These are phyloP conservation scores for Trichosporon sp. DNA, from an alignment of 1,284 basidiomycete species.

Conservation along the genomic window DNA sequence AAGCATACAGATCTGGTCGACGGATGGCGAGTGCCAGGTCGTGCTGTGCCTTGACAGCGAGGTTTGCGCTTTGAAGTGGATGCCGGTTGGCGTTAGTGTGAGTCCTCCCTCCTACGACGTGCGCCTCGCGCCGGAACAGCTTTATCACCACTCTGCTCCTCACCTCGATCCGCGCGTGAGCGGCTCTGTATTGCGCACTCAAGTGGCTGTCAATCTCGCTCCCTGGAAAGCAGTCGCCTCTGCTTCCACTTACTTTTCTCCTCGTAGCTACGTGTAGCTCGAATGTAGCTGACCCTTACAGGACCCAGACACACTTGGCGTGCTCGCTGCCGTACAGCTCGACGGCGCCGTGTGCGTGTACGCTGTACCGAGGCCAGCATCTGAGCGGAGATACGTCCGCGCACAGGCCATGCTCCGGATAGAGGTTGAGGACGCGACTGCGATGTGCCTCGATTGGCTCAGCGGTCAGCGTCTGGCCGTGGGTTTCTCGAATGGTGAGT, in stretches of 20 bases:
- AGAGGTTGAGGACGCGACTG: conserved; percentile 63
- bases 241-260: no score
- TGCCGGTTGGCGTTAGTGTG: conserved; percentile 65
- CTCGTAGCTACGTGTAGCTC: no score
- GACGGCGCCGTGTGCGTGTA: conserved; percentile 74
- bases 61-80: conserved; percentile 76
- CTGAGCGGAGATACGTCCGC: conserved; percentile 50
- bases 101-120: no score
- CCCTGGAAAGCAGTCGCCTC: no score
- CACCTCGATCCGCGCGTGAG: no score
- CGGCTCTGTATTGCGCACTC: no score
- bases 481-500: conserved; percentile 71
- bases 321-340: conserved; percentile 73
- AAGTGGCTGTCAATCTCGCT: no score
- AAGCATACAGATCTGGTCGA: conserved; percentile 49
- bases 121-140: no score
- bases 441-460: conserved; percentile 76
- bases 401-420: conserved; percentile 62
- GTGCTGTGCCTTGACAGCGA: conserved; percentile 63
- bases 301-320: conserved; percentile 59
- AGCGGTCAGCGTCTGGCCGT: conserved; percentile 71
- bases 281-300: conserved; percentile 50
- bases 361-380: conserved; percentile 65
- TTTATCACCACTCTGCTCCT: no score
- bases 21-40: conserved; percentile 27